Conservation (phyloP, 805 yeast genomes). For the Saccharomycopsis sp. region DNA sequence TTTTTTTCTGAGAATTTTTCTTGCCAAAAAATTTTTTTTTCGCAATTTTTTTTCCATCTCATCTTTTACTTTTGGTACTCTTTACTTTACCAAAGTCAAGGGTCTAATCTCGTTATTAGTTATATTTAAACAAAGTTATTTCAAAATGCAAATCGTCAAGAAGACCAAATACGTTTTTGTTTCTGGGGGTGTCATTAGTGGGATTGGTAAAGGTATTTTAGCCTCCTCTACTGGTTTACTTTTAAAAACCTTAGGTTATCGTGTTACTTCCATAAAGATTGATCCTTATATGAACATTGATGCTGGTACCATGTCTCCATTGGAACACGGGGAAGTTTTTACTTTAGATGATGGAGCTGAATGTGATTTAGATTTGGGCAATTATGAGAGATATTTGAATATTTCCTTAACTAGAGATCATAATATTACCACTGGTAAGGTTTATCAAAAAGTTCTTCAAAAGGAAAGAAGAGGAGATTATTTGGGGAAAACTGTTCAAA, state of each 20-base stretch:
- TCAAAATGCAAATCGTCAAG: too few species aligned
- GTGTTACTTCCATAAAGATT: constrained; percentile 94
- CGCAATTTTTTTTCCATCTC: not conserved
- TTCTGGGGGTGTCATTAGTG: constrained; percentile 98
- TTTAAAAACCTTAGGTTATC: constrained; percentile 84
- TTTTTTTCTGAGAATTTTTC: not conserved
- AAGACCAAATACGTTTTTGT: constrained; percentile 97
- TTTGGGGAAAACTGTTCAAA: constrained; percentile 98
- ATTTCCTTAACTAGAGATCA: constrained; percentile 88
- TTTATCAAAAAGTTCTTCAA: constrained; percentile 88
- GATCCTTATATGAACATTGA: constrained; percentile 99
- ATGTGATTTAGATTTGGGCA: constrained; percentile 95
- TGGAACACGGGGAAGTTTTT: constrained; percentile 98
- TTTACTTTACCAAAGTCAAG: constrained; percentile 2
- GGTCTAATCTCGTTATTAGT: not conserved
- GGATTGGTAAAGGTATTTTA: constrained; percentile 97
- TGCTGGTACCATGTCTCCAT: constrained; percentile 99
- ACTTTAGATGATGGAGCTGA: constrained; percentile 98
- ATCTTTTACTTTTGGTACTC: constrained; percentile 5
- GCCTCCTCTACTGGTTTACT: constrained; percentile 96
- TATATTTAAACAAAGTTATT: not conserved
- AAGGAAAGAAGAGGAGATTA: constrained; percentile 95
- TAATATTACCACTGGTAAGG: constrained; percentile 97
- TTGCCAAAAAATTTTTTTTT: not conserved
- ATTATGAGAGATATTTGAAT: constrained; percentile 93